Conservation (phyloP, 441 rosid genomes). For the Pelargonium fulgidum region DNA sequence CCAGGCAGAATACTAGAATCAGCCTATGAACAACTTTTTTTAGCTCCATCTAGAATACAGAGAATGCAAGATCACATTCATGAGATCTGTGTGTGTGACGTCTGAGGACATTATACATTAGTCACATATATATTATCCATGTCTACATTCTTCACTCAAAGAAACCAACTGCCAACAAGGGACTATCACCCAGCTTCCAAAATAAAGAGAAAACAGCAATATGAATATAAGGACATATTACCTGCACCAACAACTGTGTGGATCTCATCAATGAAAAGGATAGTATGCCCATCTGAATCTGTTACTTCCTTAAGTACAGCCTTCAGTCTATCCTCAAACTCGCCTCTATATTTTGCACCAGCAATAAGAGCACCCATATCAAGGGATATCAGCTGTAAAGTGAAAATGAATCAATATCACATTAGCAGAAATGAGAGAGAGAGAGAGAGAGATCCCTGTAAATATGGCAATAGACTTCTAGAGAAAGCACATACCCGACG, state of each 20-base stretch:
- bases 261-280: slow-evolving; percentile 90
- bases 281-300: slow-evolving; percentile 62
- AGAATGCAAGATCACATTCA: background rate
- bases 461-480: background rate
- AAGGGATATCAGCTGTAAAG: slow-evolving; percentile 67
- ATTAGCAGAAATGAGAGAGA: background rate
- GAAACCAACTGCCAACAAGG: background rate
- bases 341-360: slow-evolving; percentile 96
- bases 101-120: background rate
- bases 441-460: background rate
- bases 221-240: background rate
- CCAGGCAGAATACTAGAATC: background rate
- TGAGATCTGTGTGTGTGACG: background rate
- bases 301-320: slow-evolving; percentile 84
- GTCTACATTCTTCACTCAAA: background rate
- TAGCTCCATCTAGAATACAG: background rate
- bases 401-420: background rate
- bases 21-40: too few relatives aligned
- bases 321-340: slow-evolving; percentile 86
- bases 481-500: slow-evolving; percentile 51
- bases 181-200: background rate
- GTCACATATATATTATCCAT: background rate
- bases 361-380: slow-evolving; percentile 97
- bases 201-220: background rate
- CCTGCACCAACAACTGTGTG: slow-evolving; percentile 95